Percentiles rank a stretch among this genome's conserved stretches.
Evolutionary conservation across 2,329 filamentous ascomycete species (phyloP).

Genomic region (Gliomastix tumulicola): DNA sequence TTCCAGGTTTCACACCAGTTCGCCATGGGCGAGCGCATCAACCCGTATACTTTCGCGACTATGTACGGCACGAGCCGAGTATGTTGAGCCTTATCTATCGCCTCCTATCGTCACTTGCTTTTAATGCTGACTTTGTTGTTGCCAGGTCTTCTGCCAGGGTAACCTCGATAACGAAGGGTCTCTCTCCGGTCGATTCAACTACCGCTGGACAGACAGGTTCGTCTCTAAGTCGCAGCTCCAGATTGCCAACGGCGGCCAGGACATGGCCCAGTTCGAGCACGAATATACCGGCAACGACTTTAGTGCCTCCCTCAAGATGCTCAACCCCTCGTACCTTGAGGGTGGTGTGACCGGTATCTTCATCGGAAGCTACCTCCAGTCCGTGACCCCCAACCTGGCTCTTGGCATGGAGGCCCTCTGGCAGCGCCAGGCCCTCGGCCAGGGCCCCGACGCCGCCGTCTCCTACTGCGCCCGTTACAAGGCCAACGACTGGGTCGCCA

Average conservation of each 20-base stretch:
- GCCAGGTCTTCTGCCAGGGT: conserved; percentile 87
- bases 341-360: conserved; percentile 91
- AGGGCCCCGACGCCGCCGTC: conserved; percentile 83
- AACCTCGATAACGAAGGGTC: conserved; percentile 90
- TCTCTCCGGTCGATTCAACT: conserved; percentile 86
- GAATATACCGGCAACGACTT: conserved; percentile 94
- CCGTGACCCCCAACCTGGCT: conserved; percentile 78
- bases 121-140: too few species aligned
- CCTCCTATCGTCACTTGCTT: too few species aligned
- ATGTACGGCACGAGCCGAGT: conserved; percentile 93
- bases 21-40: conserved; percentile 85
- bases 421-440: conserved; percentile 77
- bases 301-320: conserved; percentile 82
- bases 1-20: conserved; percentile 98
- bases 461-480: conserved; percentile 93
- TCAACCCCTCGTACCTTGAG: conserved; percentile 92
- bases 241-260: conserved; percentile 72
- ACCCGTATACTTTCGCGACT: conserved; percentile 91
- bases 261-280: conserved; percentile 90
- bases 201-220: conserved; percentile 73
- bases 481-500: conserved; percentile 85
- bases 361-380: conserved; percentile 92
- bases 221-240: conserved; percentile 86
- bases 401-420: conserved; percentile 89
- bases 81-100: too few species aligned